phyloP scores from a whole-genome alignment of 495 filamentous ascomycete species.

The Neurospora sp. region DNA sequence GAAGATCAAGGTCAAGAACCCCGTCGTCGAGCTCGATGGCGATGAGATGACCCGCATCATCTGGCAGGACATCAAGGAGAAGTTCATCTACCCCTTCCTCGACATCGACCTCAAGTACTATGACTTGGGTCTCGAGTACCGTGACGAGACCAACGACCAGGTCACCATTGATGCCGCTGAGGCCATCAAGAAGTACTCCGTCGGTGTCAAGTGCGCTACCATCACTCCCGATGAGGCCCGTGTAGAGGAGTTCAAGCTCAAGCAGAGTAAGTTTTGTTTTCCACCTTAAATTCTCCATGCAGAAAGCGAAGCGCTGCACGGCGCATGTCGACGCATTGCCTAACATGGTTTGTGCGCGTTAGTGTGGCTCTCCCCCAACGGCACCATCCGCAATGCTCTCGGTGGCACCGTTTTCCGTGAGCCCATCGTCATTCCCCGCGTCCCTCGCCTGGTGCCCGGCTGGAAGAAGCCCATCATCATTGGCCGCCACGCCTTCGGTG shows the following conservation, averaged over 20 bases:
- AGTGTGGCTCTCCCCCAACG: slow-evolving; percentile 99
- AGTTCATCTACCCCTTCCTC: slow-evolving; percentile 91
- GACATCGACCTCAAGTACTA: slow-evolving; percentile 99
- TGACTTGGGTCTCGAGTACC: slow-evolving; percentile 88
- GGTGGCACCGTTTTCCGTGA: slow-evolving; percentile 97
- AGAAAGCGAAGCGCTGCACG: background rate
- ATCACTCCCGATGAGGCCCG: slow-evolving; percentile 96
- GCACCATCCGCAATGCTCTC: slow-evolving; percentile 91
- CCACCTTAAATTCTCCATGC: background rate
- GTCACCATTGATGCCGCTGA: slow-evolving; percentile 91
- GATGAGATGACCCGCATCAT: slow-evolving; percentile 99
- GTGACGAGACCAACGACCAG: slow-evolving; percentile 90
- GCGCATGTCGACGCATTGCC: background rate
- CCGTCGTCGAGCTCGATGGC: slow-evolving; percentile 92
- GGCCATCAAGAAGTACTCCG: slow-evolving; percentile 96
- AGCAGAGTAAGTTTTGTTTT: slow-evolving; percentile 61
- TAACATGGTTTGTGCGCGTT: slow-evolving; percentile 9
- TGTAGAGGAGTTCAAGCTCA: slow-evolving; percentile 95
- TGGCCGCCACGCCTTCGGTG: slow-evolving; percentile 94
- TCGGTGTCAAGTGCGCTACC: slow-evolving; percentile 98
- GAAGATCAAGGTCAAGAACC: slow-evolving; percentile 97
- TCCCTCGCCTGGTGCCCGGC: slow-evolving; percentile 85
- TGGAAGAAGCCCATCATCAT: slow-evolving; percentile 99
- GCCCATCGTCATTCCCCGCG: slow-evolving; percentile 87
- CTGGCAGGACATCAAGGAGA: slow-evolving; percentile 97